phyloP scores from a whole-genome alignment of 2,329 filamentous ascomycete genomes.

The Apiospora marii region DNA sequence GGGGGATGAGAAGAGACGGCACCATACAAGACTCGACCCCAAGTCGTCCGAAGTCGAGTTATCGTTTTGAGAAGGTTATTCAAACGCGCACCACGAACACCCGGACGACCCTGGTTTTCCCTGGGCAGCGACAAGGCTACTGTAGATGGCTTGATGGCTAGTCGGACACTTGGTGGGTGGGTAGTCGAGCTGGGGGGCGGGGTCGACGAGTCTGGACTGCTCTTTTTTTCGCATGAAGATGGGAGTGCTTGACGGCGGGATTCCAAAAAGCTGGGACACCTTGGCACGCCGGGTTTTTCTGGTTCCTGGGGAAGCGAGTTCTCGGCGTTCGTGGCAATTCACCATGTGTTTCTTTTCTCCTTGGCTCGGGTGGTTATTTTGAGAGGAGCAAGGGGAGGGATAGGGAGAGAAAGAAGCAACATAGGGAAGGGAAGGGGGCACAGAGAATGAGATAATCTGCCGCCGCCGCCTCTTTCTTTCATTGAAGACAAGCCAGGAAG shows the following conservation, averaged over 20 bases:
- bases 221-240: background rate
- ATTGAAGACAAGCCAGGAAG: background rate
- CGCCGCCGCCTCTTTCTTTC: background rate
- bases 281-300: slow-evolving; percentile 11
- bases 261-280: slow-evolving; percentile 5
- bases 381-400: background rate
- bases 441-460: background rate
- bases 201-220: slow-evolving; percentile 2
- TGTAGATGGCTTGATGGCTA: background rate
- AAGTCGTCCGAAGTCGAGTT: background rate
- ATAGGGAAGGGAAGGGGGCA: too few species aligned
- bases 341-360: background rate
- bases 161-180: background rate
- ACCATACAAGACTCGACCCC: background rate
- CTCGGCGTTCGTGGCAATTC: background rate
- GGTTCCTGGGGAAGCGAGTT: slow-evolving; percentile 9
- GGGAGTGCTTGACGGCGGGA: background rate
- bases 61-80: slow-evolving; percentile 23
- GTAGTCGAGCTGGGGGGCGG: background rate
- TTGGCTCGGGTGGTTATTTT: background rate
- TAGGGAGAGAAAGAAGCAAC: background rate
- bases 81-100: slow-evolving; percentile 20
- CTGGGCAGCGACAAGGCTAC: background rate
- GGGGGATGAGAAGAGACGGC: background rate
- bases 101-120: background rate